Conservation (phyloP, 768 basidiomycete genomes). For the Phallus indusiatus region DNA sequence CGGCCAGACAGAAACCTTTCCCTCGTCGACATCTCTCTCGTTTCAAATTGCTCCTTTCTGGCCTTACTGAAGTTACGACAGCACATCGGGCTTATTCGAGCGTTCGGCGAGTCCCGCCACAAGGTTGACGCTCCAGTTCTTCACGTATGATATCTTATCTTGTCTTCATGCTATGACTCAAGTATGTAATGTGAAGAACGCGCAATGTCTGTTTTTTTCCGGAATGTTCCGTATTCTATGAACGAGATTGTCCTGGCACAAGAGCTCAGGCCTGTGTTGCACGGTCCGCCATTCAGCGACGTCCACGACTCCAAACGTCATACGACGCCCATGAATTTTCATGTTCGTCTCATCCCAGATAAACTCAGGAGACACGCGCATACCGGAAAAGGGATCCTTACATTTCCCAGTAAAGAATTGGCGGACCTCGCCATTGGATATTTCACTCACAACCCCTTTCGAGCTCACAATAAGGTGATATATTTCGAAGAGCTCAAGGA, state of each 20-base stretch:
- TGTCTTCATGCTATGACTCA: neutral
- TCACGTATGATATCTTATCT: neutral
- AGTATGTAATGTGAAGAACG: neutral
- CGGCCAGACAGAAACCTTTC: too few relatives aligned
- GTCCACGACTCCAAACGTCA: conserved; percentile 22
- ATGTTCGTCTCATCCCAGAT: conserved; percentile 38
- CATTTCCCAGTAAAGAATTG: conserved; percentile 33
- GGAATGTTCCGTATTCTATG: conserved; percentile 15
- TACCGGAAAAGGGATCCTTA: conserved; percentile 36
- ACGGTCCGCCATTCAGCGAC: conserved; percentile 22
- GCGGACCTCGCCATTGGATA: conserved; percentile 32
- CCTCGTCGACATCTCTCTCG: too few relatives aligned
- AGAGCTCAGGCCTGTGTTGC: conserved; percentile 36
- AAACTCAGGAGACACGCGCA: conserved; percentile 25
- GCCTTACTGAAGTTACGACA: too few relatives aligned
- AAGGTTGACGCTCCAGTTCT: neutral
- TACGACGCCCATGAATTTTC: conserved; percentile 37
- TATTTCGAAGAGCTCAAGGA: conserved; percentile 15
- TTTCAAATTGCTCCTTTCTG: too few relatives aligned
- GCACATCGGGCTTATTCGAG: too few relatives aligned
- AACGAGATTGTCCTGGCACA: conserved; percentile 15
- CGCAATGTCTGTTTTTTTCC: conserved; percentile 27
- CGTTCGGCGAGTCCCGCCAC: neutral
- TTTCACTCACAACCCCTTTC: neutral
- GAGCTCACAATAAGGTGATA: conserved; percentile 27